Evolutionary conservation across 305 asterid species (phyloP), one percentile per base, ranked within the genome.

Genomic region (Ruellia speciosa): DNA sequence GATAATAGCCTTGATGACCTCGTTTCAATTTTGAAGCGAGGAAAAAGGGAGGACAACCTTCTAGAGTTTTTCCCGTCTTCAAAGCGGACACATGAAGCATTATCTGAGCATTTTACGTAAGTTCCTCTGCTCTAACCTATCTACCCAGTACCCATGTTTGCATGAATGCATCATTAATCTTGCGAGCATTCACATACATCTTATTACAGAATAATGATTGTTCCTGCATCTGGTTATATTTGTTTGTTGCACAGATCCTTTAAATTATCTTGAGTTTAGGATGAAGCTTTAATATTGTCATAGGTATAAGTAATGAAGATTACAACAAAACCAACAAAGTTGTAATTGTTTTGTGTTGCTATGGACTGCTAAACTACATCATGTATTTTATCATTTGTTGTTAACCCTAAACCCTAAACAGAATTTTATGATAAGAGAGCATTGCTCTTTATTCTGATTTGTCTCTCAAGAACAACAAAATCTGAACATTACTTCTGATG

Each of bases 1-100:
- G 97, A 92, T 70, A 92, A 92, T 60, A 86, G 90, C 74, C 87
- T 92, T 69, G 99, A 92, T 79, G 99, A 92, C 71, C 84, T 92
- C 76, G 86, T 92, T 72, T 77, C 95, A n/a, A 81, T 92, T 69
- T 79, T 88, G 68, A 92, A 82, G 75, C 73, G 97, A 61, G 99
- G 94, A 63, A 92, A 92, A 79, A 79, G 86, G 80, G 99, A 88
- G 70, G 96, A 92, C 67, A 85, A 81, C 72, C 95, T 92, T 66
- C 79, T 86, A 33, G 95, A 88, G 40, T 86, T 88, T 72, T 92
- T 88, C 72, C 99, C 99, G 31, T 61, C 97, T 54, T 58, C 94
- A 41, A 92, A 82, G 79, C 75, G 90, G 58, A 81, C 97, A 4
- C 97, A 94, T 63, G 99, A 88, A 79, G 95, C 90, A 52, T 54